A percentile compares a stretch with the other conserved stretches of the same genome.
These are phyloP conservation scores for Coniochaeta ligniaria DNA, from an alignment of 2,329 filamentous ascomycete species.

Conservation along the genomic window DNA sequence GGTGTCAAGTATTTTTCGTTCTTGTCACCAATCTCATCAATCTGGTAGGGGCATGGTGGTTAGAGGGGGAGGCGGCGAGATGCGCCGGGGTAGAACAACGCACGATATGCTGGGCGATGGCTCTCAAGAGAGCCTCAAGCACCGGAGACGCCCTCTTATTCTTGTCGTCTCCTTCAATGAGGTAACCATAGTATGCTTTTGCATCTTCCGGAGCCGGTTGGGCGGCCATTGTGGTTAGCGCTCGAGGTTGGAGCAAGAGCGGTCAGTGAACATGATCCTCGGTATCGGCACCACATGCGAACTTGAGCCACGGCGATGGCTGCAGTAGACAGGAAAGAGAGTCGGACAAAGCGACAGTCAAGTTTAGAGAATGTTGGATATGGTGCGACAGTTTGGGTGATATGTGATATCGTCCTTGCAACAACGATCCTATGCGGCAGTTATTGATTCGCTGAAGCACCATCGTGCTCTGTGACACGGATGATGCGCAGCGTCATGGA, in stretches of 20 bases:
- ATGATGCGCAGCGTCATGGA: background rate
- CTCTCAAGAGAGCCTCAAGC: conserved; percentile 60
- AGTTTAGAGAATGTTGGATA: background rate
- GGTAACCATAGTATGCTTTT: conserved; percentile 52
- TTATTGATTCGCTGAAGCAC: conserved; percentile 1
- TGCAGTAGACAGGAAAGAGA: background rate
- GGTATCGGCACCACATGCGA: background rate
- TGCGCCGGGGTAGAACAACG: conserved; percentile 20
- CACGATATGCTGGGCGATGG: conserved; percentile 66
- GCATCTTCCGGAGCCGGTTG: conserved; percentile 12
- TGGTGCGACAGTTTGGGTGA: background rate
- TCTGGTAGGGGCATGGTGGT: conserved; percentile 27
- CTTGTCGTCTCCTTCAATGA: conserved; percentile 50
- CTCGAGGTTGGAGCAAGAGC: background rate
- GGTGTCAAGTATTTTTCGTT: conserved; percentile 50
- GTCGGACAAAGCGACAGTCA: background rate
- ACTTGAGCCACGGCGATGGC: background rate
- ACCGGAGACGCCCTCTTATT: conserved; percentile 58
- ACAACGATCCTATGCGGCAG: background rate
- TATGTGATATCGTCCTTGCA: background rate
- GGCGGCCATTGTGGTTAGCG: conserved; percentile 16
- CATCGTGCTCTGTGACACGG: background rate
- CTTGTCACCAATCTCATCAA: conserved; percentile 50
- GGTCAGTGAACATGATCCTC: background rate
- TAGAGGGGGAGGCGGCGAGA: background rate